phyloP scores from a whole-genome alignment of 306 rosid genomes.

The Begonia masoniana region DNA sequence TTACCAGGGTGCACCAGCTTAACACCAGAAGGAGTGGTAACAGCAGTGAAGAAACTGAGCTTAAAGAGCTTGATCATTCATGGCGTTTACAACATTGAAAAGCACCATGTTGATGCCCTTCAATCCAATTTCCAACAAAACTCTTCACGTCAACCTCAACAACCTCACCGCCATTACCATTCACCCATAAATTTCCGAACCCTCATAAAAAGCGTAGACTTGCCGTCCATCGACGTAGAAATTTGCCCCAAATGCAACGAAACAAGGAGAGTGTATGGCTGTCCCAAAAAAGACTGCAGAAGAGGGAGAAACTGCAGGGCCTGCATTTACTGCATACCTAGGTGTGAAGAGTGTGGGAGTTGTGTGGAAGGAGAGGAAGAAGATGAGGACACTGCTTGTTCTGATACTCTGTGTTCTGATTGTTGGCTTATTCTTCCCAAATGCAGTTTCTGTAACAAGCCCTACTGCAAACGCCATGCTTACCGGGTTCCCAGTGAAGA shows the following conservation, averaged over 20 bases:
- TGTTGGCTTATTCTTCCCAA: slow-evolving; percentile 79
- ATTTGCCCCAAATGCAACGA: slow-evolving; percentile 51
- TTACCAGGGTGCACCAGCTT: slow-evolving; percentile 68
- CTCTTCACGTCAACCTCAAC: slow-evolving; percentile 13
- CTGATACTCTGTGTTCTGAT: slow-evolving; percentile 34
- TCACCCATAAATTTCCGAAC: slow-evolving; percentile 3
- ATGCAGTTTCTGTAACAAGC: slow-evolving; percentile 67
- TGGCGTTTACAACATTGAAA: slow-evolving; percentile 49
- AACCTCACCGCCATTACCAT: slow-evolving; percentile 28
- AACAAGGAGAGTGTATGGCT: slow-evolving; percentile 45
- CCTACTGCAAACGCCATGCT: slow-evolving; percentile 56
- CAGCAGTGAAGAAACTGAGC: slow-evolving; percentile 37
- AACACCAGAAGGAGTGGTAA: slow-evolving; percentile 59
- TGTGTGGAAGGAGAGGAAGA: slow-evolving; percentile 31
- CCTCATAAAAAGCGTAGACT: slow-evolving; percentile 8
- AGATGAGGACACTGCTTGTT: slow-evolving; percentile 48
- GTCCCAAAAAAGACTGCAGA: slow-evolving; percentile 46
- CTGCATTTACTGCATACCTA: slow-evolving; percentile 51
- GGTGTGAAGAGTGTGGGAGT: slow-evolving; percentile 71
- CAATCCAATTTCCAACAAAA: slow-evolving; percentile 19
- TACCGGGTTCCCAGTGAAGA: slow-evolving; percentile 17
- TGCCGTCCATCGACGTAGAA: slow-evolving; percentile 36
- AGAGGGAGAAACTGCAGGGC: slow-evolving; percentile 33
- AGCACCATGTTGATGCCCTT: slow-evolving; percentile 42
- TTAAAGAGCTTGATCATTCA: slow-evolving; percentile 40